These are phyloP conservation scores for Blastocystis hominis DNA, from an alignment of 352 stramenopile species.

Conservation along the genomic window DNA sequence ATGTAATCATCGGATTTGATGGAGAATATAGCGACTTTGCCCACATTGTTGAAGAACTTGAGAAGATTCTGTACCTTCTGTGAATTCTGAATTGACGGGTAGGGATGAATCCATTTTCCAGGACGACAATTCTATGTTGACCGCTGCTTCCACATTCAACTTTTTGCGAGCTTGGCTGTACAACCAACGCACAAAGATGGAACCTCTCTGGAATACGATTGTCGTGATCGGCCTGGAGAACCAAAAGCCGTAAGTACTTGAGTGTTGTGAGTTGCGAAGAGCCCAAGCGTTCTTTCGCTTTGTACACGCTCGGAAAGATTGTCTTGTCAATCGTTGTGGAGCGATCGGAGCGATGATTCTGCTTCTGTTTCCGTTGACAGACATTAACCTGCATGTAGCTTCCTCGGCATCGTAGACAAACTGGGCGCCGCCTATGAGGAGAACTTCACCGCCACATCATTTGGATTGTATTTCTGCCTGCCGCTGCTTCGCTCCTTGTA, in stretches of 20 bases:
- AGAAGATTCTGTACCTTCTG: background rate
- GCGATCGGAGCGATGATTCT: background rate
- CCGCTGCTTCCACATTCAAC: constrained; percentile 45
- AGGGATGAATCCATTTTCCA: constrained; percentile 7
- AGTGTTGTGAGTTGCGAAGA: background rate
- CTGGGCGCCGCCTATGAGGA: constrained; percentile 37
- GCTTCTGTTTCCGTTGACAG: constrained; percentile 45
- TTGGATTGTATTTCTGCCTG: constrained; percentile 50
- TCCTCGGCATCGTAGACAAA: constrained; percentile 40
- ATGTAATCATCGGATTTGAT: constrained; percentile 47
- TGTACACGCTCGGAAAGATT: background rate
- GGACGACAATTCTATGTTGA: constrained; percentile 42
- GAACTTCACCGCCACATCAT: constrained; percentile 27
- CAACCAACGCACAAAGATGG: constrained; percentile 41
- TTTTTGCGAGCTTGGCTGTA: constrained; percentile 41
- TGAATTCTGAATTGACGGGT: background rate
- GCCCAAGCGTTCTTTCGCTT: background rate
- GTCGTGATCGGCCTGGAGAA: constrained; percentile 38
- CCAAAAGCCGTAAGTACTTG: constrained; percentile 40
- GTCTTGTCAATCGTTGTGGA: background rate
- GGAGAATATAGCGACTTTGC: constrained; percentile 56
- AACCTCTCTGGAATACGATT: constrained; percentile 40
- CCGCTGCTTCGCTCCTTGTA: constrained; percentile 32
- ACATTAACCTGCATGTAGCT: constrained; percentile 29
- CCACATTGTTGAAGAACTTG: constrained; percentile 53